Evolutionary conservation across 345 rosid genomes (phyloP).

Genomic region (Rhizophora mangle): DNA sequence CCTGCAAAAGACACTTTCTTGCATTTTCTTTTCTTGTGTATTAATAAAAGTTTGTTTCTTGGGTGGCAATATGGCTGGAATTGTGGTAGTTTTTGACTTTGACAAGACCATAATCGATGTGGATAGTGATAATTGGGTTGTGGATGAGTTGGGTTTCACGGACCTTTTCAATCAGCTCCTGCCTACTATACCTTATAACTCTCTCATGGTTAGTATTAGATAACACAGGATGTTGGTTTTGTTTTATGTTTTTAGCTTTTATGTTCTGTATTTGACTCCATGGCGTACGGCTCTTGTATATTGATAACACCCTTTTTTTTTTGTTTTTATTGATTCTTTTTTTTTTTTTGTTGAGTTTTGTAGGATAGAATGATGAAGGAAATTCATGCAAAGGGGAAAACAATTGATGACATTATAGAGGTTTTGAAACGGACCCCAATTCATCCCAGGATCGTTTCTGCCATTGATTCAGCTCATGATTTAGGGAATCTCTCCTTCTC

Average conservation of each 20-base stretch:
- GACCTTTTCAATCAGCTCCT: slow-evolving; percentile 76
- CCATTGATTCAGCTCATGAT: slow-evolving; percentile 71
- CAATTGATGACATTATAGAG: slow-evolving; percentile 53
- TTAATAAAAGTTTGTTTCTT: too few species aligned
- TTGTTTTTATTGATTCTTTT: neutral
- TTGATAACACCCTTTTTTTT: neutral
- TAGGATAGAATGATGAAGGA: slow-evolving; percentile 85
- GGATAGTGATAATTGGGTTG: slow-evolving; percentile 82
- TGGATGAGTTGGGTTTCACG: slow-evolving; percentile 75
- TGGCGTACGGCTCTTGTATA: too few species aligned
- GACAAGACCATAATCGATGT: slow-evolving; percentile 80
- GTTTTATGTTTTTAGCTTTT: neutral
- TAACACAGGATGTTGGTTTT: neutral
- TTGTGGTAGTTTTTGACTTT: slow-evolving; percentile 68
- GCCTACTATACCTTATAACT: slow-evolving; percentile 87
- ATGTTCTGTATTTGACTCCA: neutral
- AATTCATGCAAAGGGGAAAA: slow-evolving; percentile 55
- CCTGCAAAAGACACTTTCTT: too few species aligned
- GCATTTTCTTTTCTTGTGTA: too few species aligned
- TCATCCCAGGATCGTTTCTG: slow-evolving; percentile 65
- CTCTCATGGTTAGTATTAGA: slow-evolving; percentile 56
- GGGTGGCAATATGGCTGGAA: slow-evolving; percentile 35
- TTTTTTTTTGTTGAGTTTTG: neutral
- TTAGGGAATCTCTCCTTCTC: slow-evolving; percentile 42
- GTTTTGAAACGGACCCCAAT: slow-evolving; percentile 52